Conservation (phyloP, 345 rosid species). For the Anacardium occidentale region DNA sequence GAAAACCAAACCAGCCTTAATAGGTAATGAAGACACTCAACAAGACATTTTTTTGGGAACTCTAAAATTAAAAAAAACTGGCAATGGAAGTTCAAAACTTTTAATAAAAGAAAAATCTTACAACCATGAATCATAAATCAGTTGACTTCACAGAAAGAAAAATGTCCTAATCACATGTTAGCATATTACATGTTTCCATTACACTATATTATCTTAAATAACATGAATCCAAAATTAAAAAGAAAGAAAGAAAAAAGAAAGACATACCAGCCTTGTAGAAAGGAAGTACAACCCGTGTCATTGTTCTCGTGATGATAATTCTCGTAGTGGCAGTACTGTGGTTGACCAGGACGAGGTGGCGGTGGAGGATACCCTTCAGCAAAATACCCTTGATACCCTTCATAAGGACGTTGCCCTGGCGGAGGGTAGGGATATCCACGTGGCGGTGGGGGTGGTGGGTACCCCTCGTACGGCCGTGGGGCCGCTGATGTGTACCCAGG, state of each 20-base stretch:
- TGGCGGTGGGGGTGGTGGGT: slow-evolving; percentile 50
- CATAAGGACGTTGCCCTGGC: slow-evolving; percentile 45
- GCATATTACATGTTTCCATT: not conserved
- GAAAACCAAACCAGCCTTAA: not conserved
- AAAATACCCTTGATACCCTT: slow-evolving; percentile 83
- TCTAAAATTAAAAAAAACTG: too few relatives aligned
- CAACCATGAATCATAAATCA: not conserved
- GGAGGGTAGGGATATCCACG: slow-evolving; percentile 48
- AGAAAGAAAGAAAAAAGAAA: slow-evolving; percentile 3
- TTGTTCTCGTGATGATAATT: slow-evolving; percentile 52
- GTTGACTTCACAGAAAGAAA: not conserved
- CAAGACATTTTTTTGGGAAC: too few relatives aligned
- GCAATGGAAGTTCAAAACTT: not conserved
- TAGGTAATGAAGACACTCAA: too few relatives aligned
- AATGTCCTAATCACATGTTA: too few relatives aligned
- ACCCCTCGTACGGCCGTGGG: slow-evolving; percentile 51
- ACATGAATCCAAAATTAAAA: not conserved
- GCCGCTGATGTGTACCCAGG: slow-evolving; percentile 63
- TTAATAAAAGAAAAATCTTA: too few relatives aligned
- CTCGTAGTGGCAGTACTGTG: slow-evolving; percentile 43
- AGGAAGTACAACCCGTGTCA: slow-evolving; percentile 52
- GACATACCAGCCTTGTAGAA: slow-evolving; percentile 71
- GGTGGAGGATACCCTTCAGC: slow-evolving; percentile 52
- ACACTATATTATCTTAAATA: not conserved
- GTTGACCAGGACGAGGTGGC: slow-evolving; percentile 48